Percentiles rank a stretch among this genome's conserved stretches.
These are phyloP conservation scores for Lentinula sp. DNA, from an alignment of 768 basidiomycete species.

Conservation along the genomic window DNA sequence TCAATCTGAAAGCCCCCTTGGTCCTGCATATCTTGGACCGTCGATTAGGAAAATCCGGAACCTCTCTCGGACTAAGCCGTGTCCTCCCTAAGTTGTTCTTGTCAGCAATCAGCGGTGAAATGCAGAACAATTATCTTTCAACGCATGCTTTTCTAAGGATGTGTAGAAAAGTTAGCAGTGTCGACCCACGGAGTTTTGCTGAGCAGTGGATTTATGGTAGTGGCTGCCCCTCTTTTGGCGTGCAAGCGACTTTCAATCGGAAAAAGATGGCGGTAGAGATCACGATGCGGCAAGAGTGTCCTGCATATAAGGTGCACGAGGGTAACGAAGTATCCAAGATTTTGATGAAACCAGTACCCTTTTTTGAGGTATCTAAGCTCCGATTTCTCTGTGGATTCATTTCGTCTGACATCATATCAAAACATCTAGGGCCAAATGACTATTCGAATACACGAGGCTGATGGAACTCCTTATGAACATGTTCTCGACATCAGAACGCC, in stretches of 20 bases:
- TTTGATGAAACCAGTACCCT: conserved; percentile 73
- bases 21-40: conserved; percentile 95
- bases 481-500: conserved; percentile 84
- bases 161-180: conserved; percentile 90
- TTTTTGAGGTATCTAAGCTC: conserved; percentile 69
- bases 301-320: conserved; percentile 69
- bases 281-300: conserved; percentile 83
- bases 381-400: neutral
- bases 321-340: conserved; percentile 61
- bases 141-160: conserved; percentile 88
- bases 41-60: conserved; percentile 90
- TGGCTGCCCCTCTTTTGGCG: conserved; percentile 88
- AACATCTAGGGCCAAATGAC: conserved; percentile 83
- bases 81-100: conserved; percentile 94
- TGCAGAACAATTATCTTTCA: conserved; percentile 78
- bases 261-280: conserved; percentile 99
- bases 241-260: conserved; percentile 89
- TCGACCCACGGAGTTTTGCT: conserved; percentile 86
- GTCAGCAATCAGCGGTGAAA: conserved; percentile 87
- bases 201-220: conserved; percentile 99
- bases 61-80: conserved; percentile 88
- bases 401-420: neutral
- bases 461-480: conserved; percentile 98
- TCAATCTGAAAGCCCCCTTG: conserved; percentile 94
- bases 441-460: conserved; percentile 97